phyloP scores from a whole-genome alignment of 148 eudicot species.

The Limonium bicolor region DNA sequence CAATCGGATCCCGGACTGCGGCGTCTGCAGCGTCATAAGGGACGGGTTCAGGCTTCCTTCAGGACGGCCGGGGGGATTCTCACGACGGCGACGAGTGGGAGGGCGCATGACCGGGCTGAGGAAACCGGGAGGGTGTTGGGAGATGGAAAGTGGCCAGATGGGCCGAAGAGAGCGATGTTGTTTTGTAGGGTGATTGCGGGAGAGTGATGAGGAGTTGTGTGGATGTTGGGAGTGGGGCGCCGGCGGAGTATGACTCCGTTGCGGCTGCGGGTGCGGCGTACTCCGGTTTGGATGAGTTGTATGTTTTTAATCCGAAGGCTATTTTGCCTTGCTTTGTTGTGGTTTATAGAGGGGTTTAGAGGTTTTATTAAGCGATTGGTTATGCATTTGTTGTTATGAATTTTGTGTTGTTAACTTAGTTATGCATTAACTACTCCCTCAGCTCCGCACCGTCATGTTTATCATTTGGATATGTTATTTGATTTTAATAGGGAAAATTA shows the following conservation, averaged over 20 bases:
- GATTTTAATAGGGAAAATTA: no score
- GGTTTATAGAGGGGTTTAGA: conserved; percentile 48
- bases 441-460: no score
- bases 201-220: conserved; percentile 40
- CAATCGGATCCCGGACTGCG: conserved; percentile 54
- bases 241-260: conserved; percentile 78
- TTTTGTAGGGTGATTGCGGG: conserved; percentile 93
- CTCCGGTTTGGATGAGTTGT: conserved; percentile 84
- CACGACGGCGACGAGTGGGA: conserved; percentile 81
- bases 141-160: not conserved
- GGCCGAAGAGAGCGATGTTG: conserved; percentile 63
- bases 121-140: conserved; percentile 16
- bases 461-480: no score
- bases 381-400: no score
- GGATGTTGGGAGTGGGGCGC: conserved; percentile 7
- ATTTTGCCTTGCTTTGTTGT: conserved; percentile 98
- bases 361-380: no score
- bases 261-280: conserved; percentile 59
- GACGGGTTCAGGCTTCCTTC: conserved; percentile 40
- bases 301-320: conserved; percentile 78
- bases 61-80: conserved; percentile 31
- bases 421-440: no score
- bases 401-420: no score
- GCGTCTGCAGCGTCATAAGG: conserved; percentile 55
- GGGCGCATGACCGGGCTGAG: conserved; percentile 56